A percentile compares a stretch with the other conserved stretches of the same genome.
phyloP scores from a whole-genome alignment of 768 basidiomycete genomes.

The Trichaptum fuscoviolaceum region DNA sequence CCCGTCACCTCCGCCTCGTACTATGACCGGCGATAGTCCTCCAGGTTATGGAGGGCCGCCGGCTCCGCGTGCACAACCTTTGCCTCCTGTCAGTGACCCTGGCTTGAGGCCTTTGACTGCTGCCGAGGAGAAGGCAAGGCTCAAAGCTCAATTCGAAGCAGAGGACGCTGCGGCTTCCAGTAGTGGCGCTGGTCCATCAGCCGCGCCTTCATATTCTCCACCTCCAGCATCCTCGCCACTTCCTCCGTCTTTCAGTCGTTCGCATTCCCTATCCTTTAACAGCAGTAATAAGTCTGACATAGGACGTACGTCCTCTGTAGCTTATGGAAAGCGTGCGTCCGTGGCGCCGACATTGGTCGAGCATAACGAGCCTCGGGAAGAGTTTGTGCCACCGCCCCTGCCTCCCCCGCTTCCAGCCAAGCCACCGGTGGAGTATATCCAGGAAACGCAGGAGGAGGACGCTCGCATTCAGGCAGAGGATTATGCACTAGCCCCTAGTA shows the following conservation, averaged over 20 bases:
- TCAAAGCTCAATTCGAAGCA: conserved; percentile 58
- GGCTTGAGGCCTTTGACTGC: conserved; percentile 47
- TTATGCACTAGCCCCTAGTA: conserved; percentile 3
- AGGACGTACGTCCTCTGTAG: conserved; percentile 17
- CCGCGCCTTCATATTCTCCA: conserved; percentile 3
- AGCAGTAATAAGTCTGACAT: conserved; percentile 13
- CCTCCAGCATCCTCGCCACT: not conserved
- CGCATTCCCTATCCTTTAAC: conserved; percentile 7
- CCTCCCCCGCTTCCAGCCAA: conserved; percentile 74
- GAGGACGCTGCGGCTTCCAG: conserved; percentile 31
- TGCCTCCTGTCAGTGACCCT: conserved; percentile 22
- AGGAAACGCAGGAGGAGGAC: conserved; percentile 76
- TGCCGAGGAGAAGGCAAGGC: conserved; percentile 72
- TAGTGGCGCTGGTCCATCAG: conserved; percentile 6
- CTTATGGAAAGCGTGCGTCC: conserved; percentile 12
- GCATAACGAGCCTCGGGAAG: not conserved
- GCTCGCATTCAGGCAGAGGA: conserved; percentile 41
- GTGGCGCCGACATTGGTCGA: not conserved
- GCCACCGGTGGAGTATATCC: conserved; percentile 75
- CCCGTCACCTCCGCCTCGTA: conserved; percentile 20
- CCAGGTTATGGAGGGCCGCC: conserved; percentile 20
- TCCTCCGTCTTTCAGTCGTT: not conserved
- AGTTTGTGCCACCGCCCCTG: conserved; percentile 24
- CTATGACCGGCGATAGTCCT: conserved; percentile 13
- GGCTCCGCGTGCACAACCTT: conserved; percentile 26